These are phyloP conservation scores for Puccinellia tenuiflora DNA, from an alignment of 176 grass and related monocot genomes.

Conservation along the genomic window DNA sequence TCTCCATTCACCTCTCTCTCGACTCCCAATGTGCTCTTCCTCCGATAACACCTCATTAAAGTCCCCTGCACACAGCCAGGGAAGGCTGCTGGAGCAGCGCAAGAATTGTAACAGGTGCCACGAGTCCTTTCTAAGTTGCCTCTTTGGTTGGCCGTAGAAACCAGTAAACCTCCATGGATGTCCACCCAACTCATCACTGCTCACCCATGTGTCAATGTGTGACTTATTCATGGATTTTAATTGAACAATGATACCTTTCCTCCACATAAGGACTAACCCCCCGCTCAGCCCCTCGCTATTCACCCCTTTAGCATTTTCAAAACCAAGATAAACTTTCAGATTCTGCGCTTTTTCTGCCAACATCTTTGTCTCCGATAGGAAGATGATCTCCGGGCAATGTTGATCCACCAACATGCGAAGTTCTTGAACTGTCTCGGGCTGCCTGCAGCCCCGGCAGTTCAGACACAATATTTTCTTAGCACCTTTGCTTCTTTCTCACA, in stretches of 20 bases:
- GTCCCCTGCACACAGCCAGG: no score
- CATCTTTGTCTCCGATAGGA: not conserved
- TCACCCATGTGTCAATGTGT: not conserved
- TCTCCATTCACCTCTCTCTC: not conserved
- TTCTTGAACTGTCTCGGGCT: not conserved
- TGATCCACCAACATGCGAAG: not conserved
- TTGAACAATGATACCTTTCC: no score
- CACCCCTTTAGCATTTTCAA: not conserved
- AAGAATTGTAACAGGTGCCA: no score
- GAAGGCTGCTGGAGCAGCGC: no score
- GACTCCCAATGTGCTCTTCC: no score
- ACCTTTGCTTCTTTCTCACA: no score
- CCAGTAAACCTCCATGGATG: not conserved
- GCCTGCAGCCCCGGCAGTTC: not conserved
- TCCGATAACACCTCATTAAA: no score
- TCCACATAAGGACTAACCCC: not conserved
- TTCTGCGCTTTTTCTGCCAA: no score
- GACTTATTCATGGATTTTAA: no score
- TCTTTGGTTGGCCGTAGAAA: no score
- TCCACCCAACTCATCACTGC: no score
- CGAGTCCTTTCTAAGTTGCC: not conserved
- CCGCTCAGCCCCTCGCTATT: not conserved
- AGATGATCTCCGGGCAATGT: not conserved
- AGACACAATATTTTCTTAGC: not conserved
- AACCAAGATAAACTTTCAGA: no score